Conservation (phyloP, 768 basidiomycete species). For the Pleurotus citrinopileatus region DNA sequence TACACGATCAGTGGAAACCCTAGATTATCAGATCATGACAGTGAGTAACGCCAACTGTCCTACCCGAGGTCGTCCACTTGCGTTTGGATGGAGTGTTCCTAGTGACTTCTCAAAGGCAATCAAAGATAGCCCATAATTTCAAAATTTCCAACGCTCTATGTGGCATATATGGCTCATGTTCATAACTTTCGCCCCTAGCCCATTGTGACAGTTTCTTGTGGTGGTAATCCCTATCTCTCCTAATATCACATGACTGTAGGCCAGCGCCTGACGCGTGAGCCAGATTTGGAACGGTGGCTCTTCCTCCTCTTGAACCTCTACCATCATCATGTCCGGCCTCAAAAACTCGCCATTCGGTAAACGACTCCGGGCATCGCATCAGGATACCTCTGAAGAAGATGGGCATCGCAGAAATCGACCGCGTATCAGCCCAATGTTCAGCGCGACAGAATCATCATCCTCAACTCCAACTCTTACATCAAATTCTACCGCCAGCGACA, state of each 20-base stretch:
- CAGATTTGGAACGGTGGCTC: background rate
- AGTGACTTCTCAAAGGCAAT: too few relatives aligned
- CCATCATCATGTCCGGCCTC: slow-evolving; percentile 59
- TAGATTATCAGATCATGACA: too few relatives aligned
- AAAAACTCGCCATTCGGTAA: slow-evolving; percentile 87
- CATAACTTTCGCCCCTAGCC: too few relatives aligned
- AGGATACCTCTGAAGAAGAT: slow-evolving; percentile 52
- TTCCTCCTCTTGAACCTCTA: slow-evolving; percentile 3
- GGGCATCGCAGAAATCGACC: slow-evolving; percentile 49
- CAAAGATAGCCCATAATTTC: too few relatives aligned
- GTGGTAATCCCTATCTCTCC: background rate
- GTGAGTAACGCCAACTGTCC: too few relatives aligned
- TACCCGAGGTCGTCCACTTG: too few relatives aligned
- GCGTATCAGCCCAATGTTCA: slow-evolving; percentile 54
- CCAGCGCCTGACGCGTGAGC: background rate
- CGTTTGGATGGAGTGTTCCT: too few relatives aligned
- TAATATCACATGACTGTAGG: background rate
- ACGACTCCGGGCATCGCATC: slow-evolving; percentile 70
- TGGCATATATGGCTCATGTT: too few relatives aligned
- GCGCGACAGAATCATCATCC: slow-evolving; percentile 33
- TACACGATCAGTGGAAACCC: too few relatives aligned
- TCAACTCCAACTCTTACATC: slow-evolving; percentile 59
- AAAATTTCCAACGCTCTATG: too few relatives aligned
- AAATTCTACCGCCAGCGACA: slow-evolving; percentile 51
- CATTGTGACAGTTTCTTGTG: background rate